Percentiles rank a stretch among this genome's conserved stretches.
phyloP scores from a whole-genome alignment of 169 alveolate genomes.

The Plasmodium chabaudi region DNA sequence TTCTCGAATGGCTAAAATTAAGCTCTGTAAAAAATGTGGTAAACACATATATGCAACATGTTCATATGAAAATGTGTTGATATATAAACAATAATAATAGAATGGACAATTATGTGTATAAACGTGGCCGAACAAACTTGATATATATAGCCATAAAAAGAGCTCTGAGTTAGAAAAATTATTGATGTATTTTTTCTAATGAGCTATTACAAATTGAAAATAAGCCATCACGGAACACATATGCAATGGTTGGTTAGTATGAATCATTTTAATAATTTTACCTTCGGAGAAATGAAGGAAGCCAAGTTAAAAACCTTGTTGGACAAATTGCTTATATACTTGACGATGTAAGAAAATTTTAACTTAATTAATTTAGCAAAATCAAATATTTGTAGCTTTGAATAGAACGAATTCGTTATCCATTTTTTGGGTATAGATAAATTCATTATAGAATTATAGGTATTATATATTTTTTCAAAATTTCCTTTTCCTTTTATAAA shows the following conservation, averaged over 20 bases:
- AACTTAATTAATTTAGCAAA: constrained; percentile 30
- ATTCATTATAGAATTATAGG: constrained; percentile 40
- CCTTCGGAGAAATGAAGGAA: constrained; percentile 63
- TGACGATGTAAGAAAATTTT: constrained; percentile 38
- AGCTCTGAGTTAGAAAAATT: no score
- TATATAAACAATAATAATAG: neutral
- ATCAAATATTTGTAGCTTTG: constrained; percentile 54
- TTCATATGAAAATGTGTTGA: neutral
- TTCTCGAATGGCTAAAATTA: constrained; percentile 57
- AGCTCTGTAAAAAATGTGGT: constrained; percentile 15
- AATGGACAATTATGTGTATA: neutral
- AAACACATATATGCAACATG: no score
- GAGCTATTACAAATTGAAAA: no score
- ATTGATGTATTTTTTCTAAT: no score
- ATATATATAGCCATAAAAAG: constrained; percentile 1
- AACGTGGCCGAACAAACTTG: neutral
- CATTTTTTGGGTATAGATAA: constrained; percentile 62
- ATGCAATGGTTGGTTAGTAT: neutral
- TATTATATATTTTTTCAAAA: constrained; percentile 19
- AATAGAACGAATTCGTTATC: constrained; percentile 44
- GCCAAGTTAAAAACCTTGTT: constrained; percentile 57
- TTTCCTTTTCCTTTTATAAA: constrained; percentile 50
- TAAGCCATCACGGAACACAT: no score
- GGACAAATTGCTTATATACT: constrained; percentile 8
- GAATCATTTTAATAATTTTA: neutral